A percentile compares a stretch with the other conserved stretches of the same genome.
phyloP scores from a whole-genome alignment of 2,329 filamentous ascomycete species.

The Neopestalotiopsis rosae region DNA sequence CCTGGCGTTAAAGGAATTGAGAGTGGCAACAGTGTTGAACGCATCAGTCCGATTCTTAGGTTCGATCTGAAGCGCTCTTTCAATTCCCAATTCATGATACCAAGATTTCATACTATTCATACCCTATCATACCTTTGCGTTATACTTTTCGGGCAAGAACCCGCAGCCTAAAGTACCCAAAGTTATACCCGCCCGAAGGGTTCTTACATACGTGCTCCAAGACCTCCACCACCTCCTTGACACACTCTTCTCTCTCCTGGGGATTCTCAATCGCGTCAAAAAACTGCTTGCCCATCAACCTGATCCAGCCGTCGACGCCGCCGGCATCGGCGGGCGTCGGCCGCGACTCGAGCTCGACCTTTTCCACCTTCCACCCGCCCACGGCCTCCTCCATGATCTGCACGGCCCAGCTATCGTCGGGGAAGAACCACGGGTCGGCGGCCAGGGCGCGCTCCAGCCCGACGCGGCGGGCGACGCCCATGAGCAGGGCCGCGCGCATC shows the following conservation, averaged over 20 bases:
- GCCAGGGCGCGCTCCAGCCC: slow-evolving; percentile 53
- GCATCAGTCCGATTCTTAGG: no score
- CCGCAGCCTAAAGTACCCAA: slow-evolving; percentile 61
- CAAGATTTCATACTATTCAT: background rate
- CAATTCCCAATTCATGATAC: background rate
- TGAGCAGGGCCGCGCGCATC: slow-evolving; percentile 62
- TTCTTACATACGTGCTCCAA: slow-evolving; percentile 60
- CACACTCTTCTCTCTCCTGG: slow-evolving; percentile 54
- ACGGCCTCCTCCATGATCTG: slow-evolving; percentile 46
- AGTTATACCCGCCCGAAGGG: slow-evolving; percentile 60
- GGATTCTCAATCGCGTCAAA: slow-evolving; percentile 57
- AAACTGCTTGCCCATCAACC: slow-evolving; percentile 65
- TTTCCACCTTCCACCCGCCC: slow-evolving; percentile 55
- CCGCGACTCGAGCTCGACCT: slow-evolving; percentile 67
- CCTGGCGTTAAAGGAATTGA: no score
- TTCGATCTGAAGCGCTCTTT: background rate
- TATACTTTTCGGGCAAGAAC: slow-evolving; percentile 48
- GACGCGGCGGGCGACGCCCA: slow-evolving; percentile 56
- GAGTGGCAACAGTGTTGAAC: no score
- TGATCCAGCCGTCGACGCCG: slow-evolving; percentile 70
- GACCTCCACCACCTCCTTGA: slow-evolving; percentile 59
- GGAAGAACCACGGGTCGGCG: slow-evolving; percentile 74
- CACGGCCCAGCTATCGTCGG: slow-evolving; percentile 64
- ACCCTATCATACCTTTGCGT: background rate
- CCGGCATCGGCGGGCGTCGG: slow-evolving; percentile 64